Base-by-base conservation (phyloP, 257 asterid species). In the Fraxinus anomala region DNA sequence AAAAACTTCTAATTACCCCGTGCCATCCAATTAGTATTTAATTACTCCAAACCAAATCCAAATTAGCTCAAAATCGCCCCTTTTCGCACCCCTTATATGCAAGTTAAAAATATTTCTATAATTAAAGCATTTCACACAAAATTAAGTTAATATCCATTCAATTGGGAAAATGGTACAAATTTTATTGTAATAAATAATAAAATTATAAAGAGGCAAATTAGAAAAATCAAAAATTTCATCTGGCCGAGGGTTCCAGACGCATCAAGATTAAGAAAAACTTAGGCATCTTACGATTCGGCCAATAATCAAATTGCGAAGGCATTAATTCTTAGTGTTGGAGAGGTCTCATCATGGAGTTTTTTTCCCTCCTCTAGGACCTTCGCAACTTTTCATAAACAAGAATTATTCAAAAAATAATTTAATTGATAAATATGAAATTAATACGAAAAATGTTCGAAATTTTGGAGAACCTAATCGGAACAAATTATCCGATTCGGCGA, bases 341-440 rank as follows among this genome's bases (percentile, higher is more conserved):
- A 87, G 96, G 86, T 66, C 89, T 90, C 98, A 81, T 70, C 0
- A 16, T 0, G 76, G 93, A 88, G 86, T 72, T 2, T 11, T 30
- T 69, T 0, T 88, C 92, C 77, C 97, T 81, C 98, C 91, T 96
- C 98, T 88, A 97, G 96, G 96, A 88, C 94, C 98, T 90, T 93
- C 93, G 93, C 85, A 16, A 21, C 17, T 1, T 9, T 51, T n/a
- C 6, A 47, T 47, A 5, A 16, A 1, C 13, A 56, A 37, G 54
- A 0, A 23, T 40, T 12, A 40, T 39, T 63, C 19, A 31, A n/a
- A 74, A 26, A 21, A 65, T 26, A 36, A 80, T 42, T 19, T 14
- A 61, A 28, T 13, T 0, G 23, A 30, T 13, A 31, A 36, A 36
- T 42, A n/a, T 36, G 28, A 1, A 68, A 73, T 28, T 8, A 23